These are phyloP conservation scores for Coleophoma crateriformis DNA, from an alignment of 2,329 filamentous ascomycete genomes.

Conservation along the genomic window DNA sequence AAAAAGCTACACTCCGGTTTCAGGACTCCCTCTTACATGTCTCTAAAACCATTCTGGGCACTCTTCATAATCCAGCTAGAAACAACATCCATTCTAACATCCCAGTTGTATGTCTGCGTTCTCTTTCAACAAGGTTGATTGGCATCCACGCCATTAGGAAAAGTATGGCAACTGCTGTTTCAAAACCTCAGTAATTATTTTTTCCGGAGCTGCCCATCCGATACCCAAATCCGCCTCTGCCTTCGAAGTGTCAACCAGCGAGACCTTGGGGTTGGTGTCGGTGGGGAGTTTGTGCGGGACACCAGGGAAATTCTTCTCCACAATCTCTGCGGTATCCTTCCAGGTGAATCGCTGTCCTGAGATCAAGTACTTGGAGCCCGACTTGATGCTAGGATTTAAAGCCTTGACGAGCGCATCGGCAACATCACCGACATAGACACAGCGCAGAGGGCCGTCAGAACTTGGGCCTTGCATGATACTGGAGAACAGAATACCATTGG, in stretches of 20 bases:
- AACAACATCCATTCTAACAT: neutral
- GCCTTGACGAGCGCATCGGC: conserved; percentile 6
- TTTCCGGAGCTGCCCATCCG: conserved; percentile 3
- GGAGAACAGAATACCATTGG: conserved; percentile 1
- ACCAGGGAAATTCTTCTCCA: conserved; percentile 4
- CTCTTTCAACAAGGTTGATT: neutral
- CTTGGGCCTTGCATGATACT: conserved; percentile 1
- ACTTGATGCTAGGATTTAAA: conserved; percentile 1
- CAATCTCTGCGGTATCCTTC: conserved; percentile 4
- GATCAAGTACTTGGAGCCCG: conserved; percentile 2
- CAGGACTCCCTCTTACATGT: too few relatives aligned
- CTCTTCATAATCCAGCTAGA: neutral
- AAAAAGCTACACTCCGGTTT: too few relatives aligned
- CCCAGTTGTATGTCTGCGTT: neutral
- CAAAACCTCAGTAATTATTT: conserved; percentile 6
- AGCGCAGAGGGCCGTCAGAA: neutral
- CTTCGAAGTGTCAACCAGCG: neutral
- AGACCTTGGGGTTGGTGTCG: neutral
- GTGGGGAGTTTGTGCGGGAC: neutral
- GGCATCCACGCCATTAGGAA: neutral
- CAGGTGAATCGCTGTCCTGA: neutral
- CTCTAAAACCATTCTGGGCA: neutral
- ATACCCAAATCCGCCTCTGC: conserved; percentile 7
- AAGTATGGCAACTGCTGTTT: conserved; percentile 4
- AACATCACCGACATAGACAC: conserved; percentile 6